Base-by-base conservation (phyloP, 2,329 filamentous ascomycete species). In the Microascus cirrosus region DNA sequence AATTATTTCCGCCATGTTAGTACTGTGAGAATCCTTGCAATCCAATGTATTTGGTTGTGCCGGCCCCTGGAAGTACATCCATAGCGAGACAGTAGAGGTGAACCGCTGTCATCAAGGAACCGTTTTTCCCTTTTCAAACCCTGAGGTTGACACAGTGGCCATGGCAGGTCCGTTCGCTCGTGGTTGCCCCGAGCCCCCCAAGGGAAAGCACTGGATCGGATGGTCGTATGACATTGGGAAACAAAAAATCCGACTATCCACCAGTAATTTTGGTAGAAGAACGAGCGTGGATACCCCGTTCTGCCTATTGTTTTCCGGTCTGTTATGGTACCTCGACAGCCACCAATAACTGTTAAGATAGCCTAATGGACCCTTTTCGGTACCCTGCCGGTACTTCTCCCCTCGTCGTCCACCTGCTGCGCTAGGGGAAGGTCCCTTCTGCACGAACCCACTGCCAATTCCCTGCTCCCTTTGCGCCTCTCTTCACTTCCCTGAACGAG, bases 401-500 rank as follows among this genome's bases (percentile, higher is more conserved):
- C 20, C 45, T 11, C 28, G 28, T 32, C 8, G 28, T 32, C 45
- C n/a, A 24, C 22, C 11, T 20, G 11, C 20, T 24, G 22, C 15
- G 45, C 55, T 42, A 48, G 54, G 35, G 45, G 54, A 24, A 45
- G 45, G 36, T 28, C 35, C 54, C 54, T 56, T 34, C 25, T 48
- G 55, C 36, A 56, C 55, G 42, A 50, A 52, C 55, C 42, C 55
- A 56, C 55, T 13, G 20, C 45, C 45, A 50, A 50, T 50, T 45
- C 45, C 45, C 45, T 24, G 45, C n/a, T 20, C 45, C n/a, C 25
- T 50, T 56, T 35, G 55, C 54, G 42, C 42, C 42, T 56, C 50
- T 42, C 36, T 34, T 53, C 55, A 39, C 42, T 57, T 32, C 55
- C 45, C 45, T 20, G 15, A 18, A 45, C n/a, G n/a, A 48, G 50